Evolutionary conservation across 1,284 basidiomycete genomes (phyloP).

Genomic region (Apiotrichum siamense): DNA sequence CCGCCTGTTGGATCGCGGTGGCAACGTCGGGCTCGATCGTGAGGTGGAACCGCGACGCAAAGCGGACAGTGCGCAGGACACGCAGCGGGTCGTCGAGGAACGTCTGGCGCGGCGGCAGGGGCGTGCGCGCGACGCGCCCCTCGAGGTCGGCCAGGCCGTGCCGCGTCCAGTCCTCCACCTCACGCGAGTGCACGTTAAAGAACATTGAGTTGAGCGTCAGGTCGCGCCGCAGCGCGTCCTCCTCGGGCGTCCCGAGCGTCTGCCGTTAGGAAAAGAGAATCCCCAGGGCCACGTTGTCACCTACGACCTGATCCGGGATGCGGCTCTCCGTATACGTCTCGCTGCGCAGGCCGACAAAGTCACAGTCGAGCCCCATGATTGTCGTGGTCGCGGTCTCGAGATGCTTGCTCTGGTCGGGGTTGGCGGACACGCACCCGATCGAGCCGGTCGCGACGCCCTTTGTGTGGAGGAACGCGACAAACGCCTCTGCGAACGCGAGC

Average conservation of each 20-base stretch:
- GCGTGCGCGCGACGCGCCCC: conserved; percentile 79
- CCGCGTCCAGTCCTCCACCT: conserved; percentile 82
- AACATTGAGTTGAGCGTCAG: conserved; percentile 95
- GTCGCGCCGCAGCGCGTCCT: conserved; percentile 88
- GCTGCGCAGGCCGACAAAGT: conserved; percentile 89
- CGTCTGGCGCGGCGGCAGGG: conserved; percentile 76
- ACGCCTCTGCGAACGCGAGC: conserved; percentile 74
- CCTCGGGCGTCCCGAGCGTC: conserved; percentile 84
- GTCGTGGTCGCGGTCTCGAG: conserved; percentile 91
- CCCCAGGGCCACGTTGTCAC: conserved; percentile 32
- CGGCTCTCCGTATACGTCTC: conserved; percentile 88
- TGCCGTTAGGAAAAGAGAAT: conserved; percentile 44
- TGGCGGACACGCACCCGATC: conserved; percentile 76
- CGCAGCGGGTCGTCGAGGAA: conserved; percentile 93
- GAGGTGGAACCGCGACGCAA: conserved; percentile 85
- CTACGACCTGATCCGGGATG: conserved; percentile 79
- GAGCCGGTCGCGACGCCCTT: conserved; percentile 56
- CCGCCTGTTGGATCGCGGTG: conserved; percentile 59
- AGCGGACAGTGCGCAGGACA: conserved; percentile 82
- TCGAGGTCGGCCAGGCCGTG: conserved; percentile 79
- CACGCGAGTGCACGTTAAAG: conserved; percentile 87
- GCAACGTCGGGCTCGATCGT: conserved; percentile 66
- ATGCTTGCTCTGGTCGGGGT: conserved; percentile 97
- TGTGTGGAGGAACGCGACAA: conserved; percentile 62
- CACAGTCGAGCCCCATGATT: conserved; percentile 76